These are phyloP conservation scores for Leccinum rimulosum DNA, from an alignment of 768 basidiomycete genomes.

Conservation along the genomic window DNA sequence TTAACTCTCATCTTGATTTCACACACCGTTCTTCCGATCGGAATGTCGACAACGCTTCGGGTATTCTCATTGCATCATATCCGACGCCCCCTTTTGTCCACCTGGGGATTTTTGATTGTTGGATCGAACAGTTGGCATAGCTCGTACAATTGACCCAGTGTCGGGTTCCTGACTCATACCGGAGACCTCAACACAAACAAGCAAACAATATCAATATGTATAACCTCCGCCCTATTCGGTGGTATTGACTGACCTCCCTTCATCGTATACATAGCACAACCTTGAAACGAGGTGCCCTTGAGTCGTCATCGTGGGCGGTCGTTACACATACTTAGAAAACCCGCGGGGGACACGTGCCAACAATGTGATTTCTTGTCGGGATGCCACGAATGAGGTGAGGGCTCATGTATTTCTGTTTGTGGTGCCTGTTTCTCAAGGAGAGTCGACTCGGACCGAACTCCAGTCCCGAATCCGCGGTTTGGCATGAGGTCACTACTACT, in stretches of 20 bases:
- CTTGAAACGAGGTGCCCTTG: slow-evolving; percentile 32
- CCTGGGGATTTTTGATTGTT: slow-evolving; percentile 30
- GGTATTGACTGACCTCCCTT: no score
- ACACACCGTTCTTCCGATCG: not conserved
- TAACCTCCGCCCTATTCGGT: not conserved
- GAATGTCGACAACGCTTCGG: not conserved
- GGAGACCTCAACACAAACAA: slow-evolving; percentile 19
- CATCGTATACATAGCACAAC: slow-evolving; percentile 20
- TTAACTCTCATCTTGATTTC: not conserved
- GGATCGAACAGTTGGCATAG: slow-evolving; percentile 16
- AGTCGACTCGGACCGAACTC: not conserved
- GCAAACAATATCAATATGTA: slow-evolving; percentile 8
- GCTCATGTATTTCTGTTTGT: not conserved
- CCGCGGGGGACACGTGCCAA: slow-evolving; percentile 36
- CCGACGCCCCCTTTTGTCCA: not conserved
- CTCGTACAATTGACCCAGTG: not conserved
- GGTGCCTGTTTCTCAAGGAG: not conserved
- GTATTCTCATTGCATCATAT: not conserved
- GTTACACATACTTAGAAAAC: slow-evolving; percentile 34
- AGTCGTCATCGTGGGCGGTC: slow-evolving; percentile 36
- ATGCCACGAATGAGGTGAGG: slow-evolving; percentile 34
- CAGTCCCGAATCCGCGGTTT: not conserved
- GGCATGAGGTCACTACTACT: not conserved
- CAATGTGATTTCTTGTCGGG: slow-evolving; percentile 34
- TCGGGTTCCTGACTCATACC: slow-evolving; percentile 18